These are phyloP conservation scores for Henningerozyma blattae DNA, from an alignment of 805 yeast genomes.

Conservation along the genomic window DNA sequence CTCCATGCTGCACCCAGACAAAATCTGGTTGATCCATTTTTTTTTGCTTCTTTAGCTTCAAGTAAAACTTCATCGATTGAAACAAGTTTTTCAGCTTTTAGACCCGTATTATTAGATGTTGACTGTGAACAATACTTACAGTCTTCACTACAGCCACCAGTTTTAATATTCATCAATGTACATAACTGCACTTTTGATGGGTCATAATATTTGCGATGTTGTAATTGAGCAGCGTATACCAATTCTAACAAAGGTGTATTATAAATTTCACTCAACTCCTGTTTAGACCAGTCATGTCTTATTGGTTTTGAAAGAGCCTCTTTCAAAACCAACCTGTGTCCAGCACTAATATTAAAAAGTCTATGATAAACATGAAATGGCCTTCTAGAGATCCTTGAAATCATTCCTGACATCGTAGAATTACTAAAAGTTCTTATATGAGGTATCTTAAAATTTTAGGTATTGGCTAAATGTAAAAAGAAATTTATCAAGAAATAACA, in stretches of 20 bases:
- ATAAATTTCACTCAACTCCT: constrained; percentile 48
- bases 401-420: too few relatives aligned
- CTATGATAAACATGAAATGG: too few relatives aligned
- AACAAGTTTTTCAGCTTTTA: constrained; percentile 56
- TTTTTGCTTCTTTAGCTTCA: constrained; percentile 54
- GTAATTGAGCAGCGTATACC: constrained; percentile 45
- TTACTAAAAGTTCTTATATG: too few relatives aligned
- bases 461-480: too few relatives aligned
- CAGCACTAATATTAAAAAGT: too few relatives aligned
- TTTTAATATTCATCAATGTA: constrained; percentile 60
- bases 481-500: too few relatives aligned
- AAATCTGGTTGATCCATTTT: constrained; percentile 63
- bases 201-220: constrained; percentile 56
- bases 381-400: too few relatives aligned
- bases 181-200: constrained; percentile 64
- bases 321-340: too few relatives aligned
- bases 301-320: constrained; percentile 25
- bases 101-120: constrained; percentile 52
- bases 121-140: constrained; percentile 78
- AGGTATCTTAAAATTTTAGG: too few relatives aligned
- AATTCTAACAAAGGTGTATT: constrained; percentile 55
- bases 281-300: constrained; percentile 42
- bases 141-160: constrained; percentile 77
- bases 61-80: constrained; percentile 48
- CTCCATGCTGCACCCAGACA: constrained; percentile 88